Conservation (phyloP, 306 rosid species). For the Sechiopsis laciniata region DNA sequence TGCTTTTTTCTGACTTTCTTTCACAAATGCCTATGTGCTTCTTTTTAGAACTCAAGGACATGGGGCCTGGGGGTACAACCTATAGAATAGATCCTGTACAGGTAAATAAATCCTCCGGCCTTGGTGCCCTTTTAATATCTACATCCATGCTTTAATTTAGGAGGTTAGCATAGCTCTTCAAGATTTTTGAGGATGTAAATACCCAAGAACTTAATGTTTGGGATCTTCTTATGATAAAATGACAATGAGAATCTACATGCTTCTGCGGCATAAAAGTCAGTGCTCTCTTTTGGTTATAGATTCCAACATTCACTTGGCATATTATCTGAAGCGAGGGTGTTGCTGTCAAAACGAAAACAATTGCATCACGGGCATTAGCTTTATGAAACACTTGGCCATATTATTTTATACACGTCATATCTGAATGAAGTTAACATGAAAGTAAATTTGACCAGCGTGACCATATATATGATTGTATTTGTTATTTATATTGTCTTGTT, state of each 20-base stretch:
- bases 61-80: not conserved
- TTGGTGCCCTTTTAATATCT: not conserved
- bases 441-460: not conserved
- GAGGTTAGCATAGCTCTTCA: not conserved
- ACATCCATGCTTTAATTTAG: slow-evolving; percentile 3
- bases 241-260: not conserved
- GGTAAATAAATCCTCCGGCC: not conserved
- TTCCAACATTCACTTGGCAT: not conserved
- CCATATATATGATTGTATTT: not conserved
- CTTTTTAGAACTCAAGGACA: not conserved
- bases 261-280: not conserved
- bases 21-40: not conserved
- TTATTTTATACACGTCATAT: not conserved
- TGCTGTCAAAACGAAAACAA: not conserved
- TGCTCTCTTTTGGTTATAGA: not conserved
- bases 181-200: not conserved
- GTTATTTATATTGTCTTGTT: not conserved
- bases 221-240: not conserved
- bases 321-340: not conserved
- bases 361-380: not conserved
- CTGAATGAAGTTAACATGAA: not conserved
- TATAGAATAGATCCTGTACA: not conserved
- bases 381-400: not conserved
- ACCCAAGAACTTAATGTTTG: not conserved
- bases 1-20: not conserved